Base-by-base conservation (phyloP, 1,284 basidiomycete genomes). In the Irpex sp. region DNA sequence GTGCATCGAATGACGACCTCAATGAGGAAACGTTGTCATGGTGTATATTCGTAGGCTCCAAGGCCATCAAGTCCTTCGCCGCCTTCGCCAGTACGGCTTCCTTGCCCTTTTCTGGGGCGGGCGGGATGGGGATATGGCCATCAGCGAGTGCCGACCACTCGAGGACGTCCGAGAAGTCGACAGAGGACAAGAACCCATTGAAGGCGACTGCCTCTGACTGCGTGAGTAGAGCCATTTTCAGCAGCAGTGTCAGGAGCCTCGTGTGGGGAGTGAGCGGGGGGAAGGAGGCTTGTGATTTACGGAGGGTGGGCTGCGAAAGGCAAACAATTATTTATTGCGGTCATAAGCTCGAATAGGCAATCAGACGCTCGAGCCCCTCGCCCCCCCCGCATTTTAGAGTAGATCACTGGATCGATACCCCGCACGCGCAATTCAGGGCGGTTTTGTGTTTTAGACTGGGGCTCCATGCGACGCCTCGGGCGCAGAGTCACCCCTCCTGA, bases 11-110 rank as follows among this genome's bases (percentile, higher is more conserved):
- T 11, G 58, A 60, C 13, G 37, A 35, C 61, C 39, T 49, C 35
- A 21, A 5, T 7, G 58, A 55, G n/a, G 37, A 7, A 9, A 9
- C 15, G 21, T 37, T 37, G 4, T 59, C 50, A n/a, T 15, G 21
- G 33, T 51, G 53, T 19, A 61, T 19, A 47, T 39, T 53, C n/a
- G 63, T 11, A 15, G 39, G 31, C 58, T 86, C 84, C 58, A 88
- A 77, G 9, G 84, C 76, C 81, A 89, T 87, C 60, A 89, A 81
- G 71, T 88, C 85, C 72, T 88, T 90, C 0, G 89, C 92, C 0
- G 89, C 89, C 71, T 87, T 88, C 56, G 85, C 75, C 63, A 92
- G 79, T 19, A 55, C 31, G 8, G 85, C 84, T 62, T 90, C 83
- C 61, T 78, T 84, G 66, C 75, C 74, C 62, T 75, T 71, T 57